These are phyloP conservation scores for Boletellus ananiceps DNA, from an alignment of 768 basidiomycete species.

Conservation along the genomic window DNA sequence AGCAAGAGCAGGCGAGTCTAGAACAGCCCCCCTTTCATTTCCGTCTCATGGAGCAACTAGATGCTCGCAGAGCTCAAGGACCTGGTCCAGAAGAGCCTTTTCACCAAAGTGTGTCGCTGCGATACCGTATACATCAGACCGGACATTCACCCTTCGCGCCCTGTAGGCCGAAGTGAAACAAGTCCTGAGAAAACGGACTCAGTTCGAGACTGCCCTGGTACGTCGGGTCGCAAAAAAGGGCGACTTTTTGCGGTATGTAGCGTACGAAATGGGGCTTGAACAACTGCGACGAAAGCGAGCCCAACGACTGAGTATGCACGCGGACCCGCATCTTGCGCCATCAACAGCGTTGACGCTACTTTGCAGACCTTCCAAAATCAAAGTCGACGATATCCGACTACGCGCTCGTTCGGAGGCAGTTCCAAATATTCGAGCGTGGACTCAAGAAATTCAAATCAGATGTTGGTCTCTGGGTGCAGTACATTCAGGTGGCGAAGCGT, in stretches of 20 bases:
- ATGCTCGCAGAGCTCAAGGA: slow-evolving; percentile 97
- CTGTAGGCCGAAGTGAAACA: slow-evolving; percentile 71
- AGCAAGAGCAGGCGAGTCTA: slow-evolving; percentile 76
- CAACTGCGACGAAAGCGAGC: slow-evolving; percentile 71
- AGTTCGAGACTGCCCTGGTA: slow-evolving; percentile 79
- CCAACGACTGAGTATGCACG: slow-evolving; percentile 60
- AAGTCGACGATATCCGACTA: slow-evolving; percentile 74
- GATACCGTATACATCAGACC: neutral
- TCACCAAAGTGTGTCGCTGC: slow-evolving; percentile 58
- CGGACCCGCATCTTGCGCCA: neutral
- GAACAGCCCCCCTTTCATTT: neutral
- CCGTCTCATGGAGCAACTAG: slow-evolving; percentile 31
- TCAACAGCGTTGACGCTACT: neutral
- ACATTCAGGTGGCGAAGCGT: slow-evolving; percentile 77
- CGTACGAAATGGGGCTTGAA: slow-evolving; percentile 89
- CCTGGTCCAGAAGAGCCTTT: slow-evolving; percentile 77
- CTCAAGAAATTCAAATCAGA: slow-evolving; percentile 86
- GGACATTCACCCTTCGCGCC: slow-evolving; percentile 1
- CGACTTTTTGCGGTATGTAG: slow-evolving; percentile 87
- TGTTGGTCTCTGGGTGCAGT: slow-evolving; percentile 83
- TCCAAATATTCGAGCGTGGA: slow-evolving; percentile 89
- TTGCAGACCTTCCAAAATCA: slow-evolving; percentile 29
- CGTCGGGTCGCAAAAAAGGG: slow-evolving; percentile 79
- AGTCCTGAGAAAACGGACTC: slow-evolving; percentile 80
- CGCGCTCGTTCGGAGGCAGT: slow-evolving; percentile 77